Base-by-base conservation (phyloP, 2,329 filamentous ascomycete species). In the Neospermospora avenae region DNA sequence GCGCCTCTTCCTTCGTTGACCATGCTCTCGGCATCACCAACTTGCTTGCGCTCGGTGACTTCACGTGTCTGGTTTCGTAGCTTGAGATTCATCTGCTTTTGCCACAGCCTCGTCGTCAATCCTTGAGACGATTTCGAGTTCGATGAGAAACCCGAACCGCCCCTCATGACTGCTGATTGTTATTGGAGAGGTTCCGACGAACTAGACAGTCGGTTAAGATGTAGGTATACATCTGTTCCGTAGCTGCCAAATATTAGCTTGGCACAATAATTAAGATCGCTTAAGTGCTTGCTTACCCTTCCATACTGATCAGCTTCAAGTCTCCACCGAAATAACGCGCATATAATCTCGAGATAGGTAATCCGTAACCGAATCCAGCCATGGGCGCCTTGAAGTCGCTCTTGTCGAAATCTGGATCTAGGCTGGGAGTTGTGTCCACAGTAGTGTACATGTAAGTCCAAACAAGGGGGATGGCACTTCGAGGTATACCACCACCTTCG, bases 371-470 rank as follows among this genome's bases (percentile, higher is more conserved):
- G 72, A 98, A 99, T 2, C 95, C 95, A 63, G 95, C 95, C 95
- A 99, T 98, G 1, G 95, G 95, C 13, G 95, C 95, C 76, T 99
- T 98, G 81, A 99, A 99, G 75, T 99, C 95, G 77, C 88, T 96
- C 79, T 98, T 96, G 77, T 99, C 93, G 75, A 98, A 99, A 74
- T 98, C 93, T 0, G 95, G 95, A 72, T 99, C 95, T 64, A 99
- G 79, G 72, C 87, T 96, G 14, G 95, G 95, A 22, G 95, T 98
- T 69, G 93, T 87, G 75, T 98, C 95, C 65, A 99, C 95, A 2
- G 95, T 99, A 37, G 95, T 99, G 75, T 99, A 99, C 95, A 98
- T 99, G 75, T 99, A 99, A 13, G 95, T 99, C 95, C 95, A 99
- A n/a, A 98, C 95, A 14, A 99, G 82, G 4, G 95, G 95, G 65